Percentiles rank a stretch among this genome's conserved stretches.
Conservation (phyloP, 2,329 filamentous ascomycete genomes). For the Cadophora malorum region DNA sequence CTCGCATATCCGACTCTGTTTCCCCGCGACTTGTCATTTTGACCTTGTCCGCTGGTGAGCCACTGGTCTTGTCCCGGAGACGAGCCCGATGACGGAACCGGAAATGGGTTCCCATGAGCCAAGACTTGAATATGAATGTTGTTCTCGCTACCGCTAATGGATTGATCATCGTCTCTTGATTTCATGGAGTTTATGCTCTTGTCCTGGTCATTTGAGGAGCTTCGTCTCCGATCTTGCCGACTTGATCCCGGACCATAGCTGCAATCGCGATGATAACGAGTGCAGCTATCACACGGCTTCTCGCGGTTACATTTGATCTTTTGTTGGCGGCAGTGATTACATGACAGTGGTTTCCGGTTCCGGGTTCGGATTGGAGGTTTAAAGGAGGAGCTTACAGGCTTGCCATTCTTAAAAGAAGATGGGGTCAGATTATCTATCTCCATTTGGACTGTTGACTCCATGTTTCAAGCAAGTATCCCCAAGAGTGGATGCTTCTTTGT, state of each 20-base stretch:
- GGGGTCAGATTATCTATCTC: neutral
- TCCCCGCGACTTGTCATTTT: neutral
- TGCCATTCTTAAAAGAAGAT: neutral
- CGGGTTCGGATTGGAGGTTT: neutral
- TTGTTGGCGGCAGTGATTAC: neutral
- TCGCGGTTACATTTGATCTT: neutral
- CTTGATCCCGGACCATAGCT: neutral
- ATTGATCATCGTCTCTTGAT: neutral
- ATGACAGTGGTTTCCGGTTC: neutral
- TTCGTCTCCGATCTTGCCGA: neutral
- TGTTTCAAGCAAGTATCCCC: no score
- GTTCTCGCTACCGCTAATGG: neutral
- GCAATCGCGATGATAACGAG: neutral
- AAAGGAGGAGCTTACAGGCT: neutral
- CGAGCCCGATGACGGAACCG: neutral
- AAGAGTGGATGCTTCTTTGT: neutral
- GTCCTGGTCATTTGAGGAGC: neutral
- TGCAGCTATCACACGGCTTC: neutral
- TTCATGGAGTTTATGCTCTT: neutral
- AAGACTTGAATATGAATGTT: neutral
- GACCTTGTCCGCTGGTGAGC: neutral
- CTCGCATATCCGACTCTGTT: neutral
- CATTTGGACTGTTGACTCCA: neutral
- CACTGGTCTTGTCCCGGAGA: neutral
- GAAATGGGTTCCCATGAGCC: neutral